These are phyloP conservation scores for Neurospora terricola DNA, from an alignment of 495 filamentous ascomycete species.

Conservation along the genomic window DNA sequence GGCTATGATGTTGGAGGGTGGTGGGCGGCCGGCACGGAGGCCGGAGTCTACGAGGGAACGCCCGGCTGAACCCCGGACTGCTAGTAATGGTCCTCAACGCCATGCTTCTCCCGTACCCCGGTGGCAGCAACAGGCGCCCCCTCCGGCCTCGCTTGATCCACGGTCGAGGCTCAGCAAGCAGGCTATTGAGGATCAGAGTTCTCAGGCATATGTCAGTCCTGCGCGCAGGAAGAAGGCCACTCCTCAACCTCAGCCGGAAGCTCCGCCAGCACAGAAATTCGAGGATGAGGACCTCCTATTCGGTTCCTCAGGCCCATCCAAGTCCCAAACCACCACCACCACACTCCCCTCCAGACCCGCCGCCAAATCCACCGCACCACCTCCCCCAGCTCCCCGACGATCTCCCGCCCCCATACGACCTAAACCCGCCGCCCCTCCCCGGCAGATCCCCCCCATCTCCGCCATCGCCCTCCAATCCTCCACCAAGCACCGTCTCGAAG, in stretches of 20 bases:
- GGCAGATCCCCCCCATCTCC: conserved; percentile 60
- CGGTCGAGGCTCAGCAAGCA: conserved; percentile 56
- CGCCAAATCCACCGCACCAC: conserved; percentile 20
- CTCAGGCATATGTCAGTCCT: conserved; percentile 83
- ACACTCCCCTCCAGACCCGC: conserved; percentile 14
- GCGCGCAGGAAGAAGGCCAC: conserved; percentile 65
- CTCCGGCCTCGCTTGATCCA: conserved; percentile 32
- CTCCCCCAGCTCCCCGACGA: conserved; percentile 31
- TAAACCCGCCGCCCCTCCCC: conserved; percentile 34
- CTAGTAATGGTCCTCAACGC: conserved; percentile 21
- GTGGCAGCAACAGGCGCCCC: conserved; percentile 37
- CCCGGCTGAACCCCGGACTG: conserved; percentile 10
- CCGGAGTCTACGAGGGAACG: conserved; percentile 15
- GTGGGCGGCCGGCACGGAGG: conserved; percentile 35
- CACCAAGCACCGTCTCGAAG: conserved; percentile 62
- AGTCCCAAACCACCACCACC: conserved; percentile 4
- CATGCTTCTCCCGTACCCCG: conserved; percentile 35
- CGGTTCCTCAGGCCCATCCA: conserved; percentile 23
- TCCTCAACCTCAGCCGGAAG: conserved; percentile 28
- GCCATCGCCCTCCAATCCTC: conserved; percentile 59
- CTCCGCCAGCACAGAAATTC: conserved; percentile 30
- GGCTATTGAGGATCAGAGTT: conserved; percentile 67
- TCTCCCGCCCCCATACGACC: conserved; percentile 20
- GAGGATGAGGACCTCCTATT: conserved; percentile 49
- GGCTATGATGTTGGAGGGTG: conserved; percentile 77